Base-by-base conservation (phyloP, 1,139 yeast genomes). In the Debaryomyces udenii region DNA sequence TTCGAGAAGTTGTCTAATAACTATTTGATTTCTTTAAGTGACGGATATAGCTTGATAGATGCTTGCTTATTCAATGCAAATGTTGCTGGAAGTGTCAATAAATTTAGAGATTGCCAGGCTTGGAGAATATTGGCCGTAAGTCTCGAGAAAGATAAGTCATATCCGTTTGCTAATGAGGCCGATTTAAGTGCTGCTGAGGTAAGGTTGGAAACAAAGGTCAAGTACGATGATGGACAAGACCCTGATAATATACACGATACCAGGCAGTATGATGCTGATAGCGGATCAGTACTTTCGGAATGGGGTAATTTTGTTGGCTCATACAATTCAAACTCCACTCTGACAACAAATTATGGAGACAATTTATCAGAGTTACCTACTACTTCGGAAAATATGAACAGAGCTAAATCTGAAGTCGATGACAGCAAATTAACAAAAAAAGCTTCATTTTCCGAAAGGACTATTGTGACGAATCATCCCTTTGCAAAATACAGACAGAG, bases 61-160 rank as follows among this genome's bases (percentile, higher is more conserved):
- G 80, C 77, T 1, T 84, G 90, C 52, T 66, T 71, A 31, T 64
- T 76, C 45, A 86, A 86, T 55, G 79, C 88, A 1, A 64, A 69
- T 26, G 69, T 79, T 3, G 88, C 91, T 1, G 76, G 74, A 0
- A 65, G 71, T 35, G 83, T 74, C 1, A 73, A 74, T 10, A 62
- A 73, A 41, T 70, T 67, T 44, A 63, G 88, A 42, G 85, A 83
- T 38, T 72, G 85, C 38, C 90, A 84, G 55, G 73, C 82, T 0
- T 86, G 95, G 95, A 65, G 74, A 43, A 71, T 83, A n/a, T 62
- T 86, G 3, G 78, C 79, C 2, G 78, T 76, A 13, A 71, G 83
- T 10, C 60, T 85, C 2, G 66, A 68, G 10, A 78, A 80, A 55
- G 43, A 33, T 11, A 40, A 40, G 4, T 27, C 23, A 18, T 28